phyloP scores from a whole-genome alignment of 805 yeast species.

The Sugiyamaella smithiae region DNA sequence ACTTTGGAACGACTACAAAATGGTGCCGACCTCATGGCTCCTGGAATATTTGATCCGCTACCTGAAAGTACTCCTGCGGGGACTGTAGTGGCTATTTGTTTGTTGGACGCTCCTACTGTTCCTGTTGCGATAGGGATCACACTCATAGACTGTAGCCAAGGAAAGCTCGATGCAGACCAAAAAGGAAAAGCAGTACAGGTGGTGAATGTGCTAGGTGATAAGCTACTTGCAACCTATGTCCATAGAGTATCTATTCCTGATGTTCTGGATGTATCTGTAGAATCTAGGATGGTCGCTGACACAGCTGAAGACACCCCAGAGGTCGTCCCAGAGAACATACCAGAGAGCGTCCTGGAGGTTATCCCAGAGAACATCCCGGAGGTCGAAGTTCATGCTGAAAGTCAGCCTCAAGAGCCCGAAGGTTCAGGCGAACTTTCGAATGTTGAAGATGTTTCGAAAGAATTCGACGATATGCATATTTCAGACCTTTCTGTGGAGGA shows the following conservation, averaged over 20 bases:
- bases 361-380: conserved; percentile 11
- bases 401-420: background rate
- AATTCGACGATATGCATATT: background rate
- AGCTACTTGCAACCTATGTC: conserved; percentile 52
- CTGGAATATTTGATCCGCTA: conserved; percentile 52
- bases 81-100: conserved; percentile 67
- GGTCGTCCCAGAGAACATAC: background rate
- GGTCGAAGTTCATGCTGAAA: conserved; percentile 12
- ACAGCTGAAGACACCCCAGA: background rate
- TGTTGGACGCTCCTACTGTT: conserved; percentile 57
- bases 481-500: conserved; percentile 29
- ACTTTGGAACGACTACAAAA: conserved; percentile 67
- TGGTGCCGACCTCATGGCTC: conserved; percentile 63
- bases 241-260: conserved; percentile 29
- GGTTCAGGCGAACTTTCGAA: conserved; percentile 7
- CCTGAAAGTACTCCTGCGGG: conserved; percentile 50
- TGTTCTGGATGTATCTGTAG: conserved; percentile 8
- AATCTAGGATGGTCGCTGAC: background rate
- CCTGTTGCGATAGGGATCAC: conserved; percentile 72
- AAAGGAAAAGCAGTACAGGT: conserved; percentile 78
- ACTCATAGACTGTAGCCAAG: conserved; percentile 28
- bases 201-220: conserved; percentile 67
- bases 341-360: background rate
- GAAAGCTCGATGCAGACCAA: conserved; percentile 48
- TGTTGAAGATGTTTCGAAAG: conserved; percentile 12